These are phyloP conservation scores for Suaeda aralocaspica DNA, from an alignment of 148 eudicot genomes.

Conservation along the genomic window DNA sequence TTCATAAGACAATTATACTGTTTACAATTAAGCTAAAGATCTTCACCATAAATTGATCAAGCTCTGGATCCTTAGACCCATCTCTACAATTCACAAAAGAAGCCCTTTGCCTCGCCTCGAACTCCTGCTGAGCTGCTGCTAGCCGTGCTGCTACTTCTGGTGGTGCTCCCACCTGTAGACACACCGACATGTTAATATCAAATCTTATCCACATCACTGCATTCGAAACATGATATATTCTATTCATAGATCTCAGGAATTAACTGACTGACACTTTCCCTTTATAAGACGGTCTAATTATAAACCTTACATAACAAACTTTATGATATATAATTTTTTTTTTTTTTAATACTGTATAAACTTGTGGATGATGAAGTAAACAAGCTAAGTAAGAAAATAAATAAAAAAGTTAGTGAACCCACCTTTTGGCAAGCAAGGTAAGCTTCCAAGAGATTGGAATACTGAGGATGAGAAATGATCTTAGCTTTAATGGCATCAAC, in stretches of 20 bases:
- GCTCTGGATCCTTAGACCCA: constrained; percentile 77
- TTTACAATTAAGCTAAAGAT: not conserved
- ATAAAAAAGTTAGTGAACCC: too few relatives aligned
- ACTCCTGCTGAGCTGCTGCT: constrained; percentile 62
- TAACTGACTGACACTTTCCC: not conserved
- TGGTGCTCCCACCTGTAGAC: constrained; percentile 82
- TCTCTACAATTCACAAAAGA: constrained; percentile 35
- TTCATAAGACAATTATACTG: too few relatives aligned
- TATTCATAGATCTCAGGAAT: not conserved
- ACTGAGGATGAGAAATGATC: constrained; percentile 89
- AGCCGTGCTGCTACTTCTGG: constrained; percentile 76
- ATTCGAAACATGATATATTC: not conserved
- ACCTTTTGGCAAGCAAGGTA: constrained; percentile 96
- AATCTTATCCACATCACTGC: not conserved
- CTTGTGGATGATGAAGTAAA: too few relatives aligned
- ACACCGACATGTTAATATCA: not conserved
- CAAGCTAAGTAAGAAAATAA: too few relatives aligned
- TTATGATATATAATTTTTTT: too few relatives aligned
- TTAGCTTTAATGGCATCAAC: constrained; percentile 76
- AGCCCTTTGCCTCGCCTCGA: constrained; percentile 65
- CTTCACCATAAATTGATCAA: constrained; percentile 86
- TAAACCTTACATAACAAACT: not conserved
- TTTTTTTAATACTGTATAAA: too few relatives aligned
- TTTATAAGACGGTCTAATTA: not conserved
- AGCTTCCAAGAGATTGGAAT: constrained; percentile 82